These are phyloP conservation scores for Leersia perrieri DNA, from an alignment of 176 grass and related monocot species.

Conservation along the genomic window DNA sequence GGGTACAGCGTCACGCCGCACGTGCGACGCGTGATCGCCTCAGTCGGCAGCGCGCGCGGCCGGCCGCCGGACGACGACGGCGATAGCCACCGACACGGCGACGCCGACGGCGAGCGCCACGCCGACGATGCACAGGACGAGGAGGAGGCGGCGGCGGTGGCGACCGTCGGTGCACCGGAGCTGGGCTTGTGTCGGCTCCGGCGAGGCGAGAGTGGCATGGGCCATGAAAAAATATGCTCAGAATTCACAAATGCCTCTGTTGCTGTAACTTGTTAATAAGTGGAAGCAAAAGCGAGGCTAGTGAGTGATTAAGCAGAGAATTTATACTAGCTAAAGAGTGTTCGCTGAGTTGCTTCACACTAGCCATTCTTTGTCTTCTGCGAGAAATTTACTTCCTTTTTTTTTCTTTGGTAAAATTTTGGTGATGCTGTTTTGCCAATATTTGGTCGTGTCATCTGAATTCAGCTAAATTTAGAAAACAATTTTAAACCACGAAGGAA, in stretches of 20 bases:
- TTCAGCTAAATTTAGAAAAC: too few species aligned
- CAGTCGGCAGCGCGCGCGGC: constrained; percentile 12
- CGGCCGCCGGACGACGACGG: neutral
- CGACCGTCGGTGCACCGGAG: neutral
- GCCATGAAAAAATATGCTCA: constrained; percentile 8
- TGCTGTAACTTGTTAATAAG: too few species aligned
- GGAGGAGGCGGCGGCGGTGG: neutral
- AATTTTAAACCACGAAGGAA: too few species aligned
- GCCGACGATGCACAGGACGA: neutral
- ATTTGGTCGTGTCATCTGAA: too few species aligned
- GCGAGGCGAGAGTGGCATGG: constrained; percentile 29
- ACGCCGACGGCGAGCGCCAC: constrained; percentile 27
- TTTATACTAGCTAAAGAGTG: too few species aligned
- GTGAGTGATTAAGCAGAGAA: too few species aligned
- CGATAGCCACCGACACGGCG: constrained; percentile 19
- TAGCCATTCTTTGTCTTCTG: too few species aligned
- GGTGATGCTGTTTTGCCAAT: too few species aligned
- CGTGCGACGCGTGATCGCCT: constrained; percentile 37
- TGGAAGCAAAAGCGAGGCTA: too few species aligned
- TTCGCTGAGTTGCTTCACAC: too few species aligned
- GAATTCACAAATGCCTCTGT: neutral
- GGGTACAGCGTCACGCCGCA: constrained; percentile 52
- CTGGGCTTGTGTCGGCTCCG: neutral
- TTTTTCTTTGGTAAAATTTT: too few species aligned
- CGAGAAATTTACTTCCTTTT: too few species aligned